A percentile compares a stretch with the other conserved stretches of the same genome.
phyloP scores from a whole-genome alignment of 2,329 filamentous ascomycete genomes.

The Phyllosticta capitalensis region DNA sequence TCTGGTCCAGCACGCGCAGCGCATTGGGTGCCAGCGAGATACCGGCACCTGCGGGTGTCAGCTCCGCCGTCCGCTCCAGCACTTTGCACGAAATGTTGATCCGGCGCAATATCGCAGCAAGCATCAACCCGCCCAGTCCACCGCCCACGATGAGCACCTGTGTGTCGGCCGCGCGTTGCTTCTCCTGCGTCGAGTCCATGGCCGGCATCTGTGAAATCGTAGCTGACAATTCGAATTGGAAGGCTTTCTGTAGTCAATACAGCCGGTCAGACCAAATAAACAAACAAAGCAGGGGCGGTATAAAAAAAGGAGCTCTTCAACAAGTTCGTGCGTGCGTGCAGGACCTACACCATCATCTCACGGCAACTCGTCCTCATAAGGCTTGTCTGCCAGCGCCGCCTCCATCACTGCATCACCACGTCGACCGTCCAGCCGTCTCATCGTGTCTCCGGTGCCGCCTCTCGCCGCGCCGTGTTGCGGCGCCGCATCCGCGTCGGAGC shows the following conservation, averaged over 20 bases:
- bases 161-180: background rate
- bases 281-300: no score
- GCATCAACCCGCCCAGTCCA: slow-evolving; percentile 12
- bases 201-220: background rate
- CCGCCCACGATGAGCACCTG: slow-evolving; percentile 11
- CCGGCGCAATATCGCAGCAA: slow-evolving; percentile 15
- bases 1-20: slow-evolving; percentile 9
- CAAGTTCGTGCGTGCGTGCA: no score
- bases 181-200: background rate
- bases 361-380: no score
- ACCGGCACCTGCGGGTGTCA: slow-evolving; percentile 15
- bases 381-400: background rate
- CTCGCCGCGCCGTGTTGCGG: background rate
- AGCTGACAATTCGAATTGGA: background rate
- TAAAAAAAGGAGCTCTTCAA: no score
- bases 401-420: background rate
- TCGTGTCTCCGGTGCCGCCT: background rate
- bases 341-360: no score
- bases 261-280: no score
- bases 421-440: background rate
- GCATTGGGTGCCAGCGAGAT: slow-evolving; percentile 15
- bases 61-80: slow-evolving; percentile 15
- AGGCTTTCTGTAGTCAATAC: no score
- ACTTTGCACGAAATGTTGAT: slow-evolving; percentile 15
- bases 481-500: background rate